Evolutionary conservation across 805 yeast species (phyloP).

Genomic region (Suhomyces emberorum): DNA sequence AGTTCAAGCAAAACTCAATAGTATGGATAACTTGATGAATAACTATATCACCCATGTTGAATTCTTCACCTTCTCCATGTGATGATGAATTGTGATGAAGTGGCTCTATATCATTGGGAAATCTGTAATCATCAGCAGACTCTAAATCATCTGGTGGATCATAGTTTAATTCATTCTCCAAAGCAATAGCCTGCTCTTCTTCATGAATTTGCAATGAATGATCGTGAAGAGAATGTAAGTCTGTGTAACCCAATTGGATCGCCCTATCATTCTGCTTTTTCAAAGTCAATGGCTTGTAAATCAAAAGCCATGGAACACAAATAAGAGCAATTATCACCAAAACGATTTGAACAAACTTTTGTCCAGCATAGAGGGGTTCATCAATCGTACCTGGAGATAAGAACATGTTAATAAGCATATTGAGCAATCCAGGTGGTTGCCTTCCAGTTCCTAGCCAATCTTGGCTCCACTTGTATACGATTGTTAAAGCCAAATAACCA

Average conservation of each 20-base stretch:
- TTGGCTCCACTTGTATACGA: slow-evolving; percentile 89
- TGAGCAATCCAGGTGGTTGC: slow-evolving; percentile 89
- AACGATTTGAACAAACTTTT: slow-evolving; percentile 67
- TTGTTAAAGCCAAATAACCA: slow-evolving; percentile 83
- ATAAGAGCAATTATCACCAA: slow-evolving; percentile 72
- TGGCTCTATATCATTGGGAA: slow-evolving; percentile 40
- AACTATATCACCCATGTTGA: slow-evolving; percentile 88
- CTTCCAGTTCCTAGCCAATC: slow-evolving; percentile 79
- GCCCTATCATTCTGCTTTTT: slow-evolving; percentile 54
- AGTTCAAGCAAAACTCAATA: slow-evolving; percentile 93
- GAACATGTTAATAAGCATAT: slow-evolving; percentile 95
- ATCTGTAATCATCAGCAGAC: slow-evolving; percentile 19
- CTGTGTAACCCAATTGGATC: slow-evolving; percentile 37
- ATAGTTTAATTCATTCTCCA: slow-evolving; percentile 13
- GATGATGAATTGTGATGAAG: slow-evolving; percentile 26
- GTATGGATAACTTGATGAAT: slow-evolving; percentile 97
- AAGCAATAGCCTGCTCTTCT: slow-evolving; percentile 27
- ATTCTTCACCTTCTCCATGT: slow-evolving; percentile 54
- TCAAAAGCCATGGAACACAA: slow-evolving; percentile 89
- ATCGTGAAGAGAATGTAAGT: slow-evolving; percentile 28
- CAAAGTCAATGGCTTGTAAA: slow-evolving; percentile 77
- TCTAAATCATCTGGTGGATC: slow-evolving; percentile 19
- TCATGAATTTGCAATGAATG: slow-evolving; percentile 37
- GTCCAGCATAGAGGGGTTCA: slow-evolving; percentile 78
- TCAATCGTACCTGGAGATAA: slow-evolving; percentile 86